Percentiles rank a stretch among this genome's conserved stretches.
Evolutionary conservation across 208 protist species (phyloP).

Genomic region (Leishmania gerbilli): DNA sequence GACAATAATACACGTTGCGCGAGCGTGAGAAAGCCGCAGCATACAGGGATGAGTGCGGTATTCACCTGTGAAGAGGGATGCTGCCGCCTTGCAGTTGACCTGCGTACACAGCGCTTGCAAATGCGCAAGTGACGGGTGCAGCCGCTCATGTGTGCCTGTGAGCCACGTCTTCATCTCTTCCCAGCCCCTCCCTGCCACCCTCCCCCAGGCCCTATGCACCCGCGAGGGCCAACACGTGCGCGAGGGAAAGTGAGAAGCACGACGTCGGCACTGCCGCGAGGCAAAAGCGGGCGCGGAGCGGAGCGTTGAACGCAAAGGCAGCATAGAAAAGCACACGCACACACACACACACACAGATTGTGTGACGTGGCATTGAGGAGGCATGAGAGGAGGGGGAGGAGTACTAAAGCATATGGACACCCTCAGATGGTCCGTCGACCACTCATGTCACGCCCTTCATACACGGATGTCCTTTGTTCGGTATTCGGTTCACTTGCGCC

Average conservation of each 20-base stretch:
- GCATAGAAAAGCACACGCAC: background rate
- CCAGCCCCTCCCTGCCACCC: background rate
- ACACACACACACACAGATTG: background rate
- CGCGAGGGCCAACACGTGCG: background rate
- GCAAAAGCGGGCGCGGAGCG: background rate
- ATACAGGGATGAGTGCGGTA: background rate
- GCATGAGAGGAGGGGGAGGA: background rate
- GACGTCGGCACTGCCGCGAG: background rate
- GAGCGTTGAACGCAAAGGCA: background rate
- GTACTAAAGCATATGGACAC: background rate
- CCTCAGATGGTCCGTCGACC: background rate
- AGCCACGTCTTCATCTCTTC: background rate
- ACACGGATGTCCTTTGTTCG: no score
- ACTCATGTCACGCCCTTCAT: background rate
- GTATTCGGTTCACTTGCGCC: background rate
- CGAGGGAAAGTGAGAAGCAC: background rate
- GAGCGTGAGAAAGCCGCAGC: background rate
- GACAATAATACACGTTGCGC: background rate
- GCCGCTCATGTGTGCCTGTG: background rate
- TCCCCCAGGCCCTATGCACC: background rate
- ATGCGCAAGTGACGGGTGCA: background rate
- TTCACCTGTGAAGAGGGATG: background rate
- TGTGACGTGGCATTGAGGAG: background rate
- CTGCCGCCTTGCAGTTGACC: background rate
- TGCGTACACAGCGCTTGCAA: background rate